Percentiles rank a stretch among this genome's conserved stretches.
Conservation (phyloP, 441 rosid genomes). For the Erodium texanum region DNA sequence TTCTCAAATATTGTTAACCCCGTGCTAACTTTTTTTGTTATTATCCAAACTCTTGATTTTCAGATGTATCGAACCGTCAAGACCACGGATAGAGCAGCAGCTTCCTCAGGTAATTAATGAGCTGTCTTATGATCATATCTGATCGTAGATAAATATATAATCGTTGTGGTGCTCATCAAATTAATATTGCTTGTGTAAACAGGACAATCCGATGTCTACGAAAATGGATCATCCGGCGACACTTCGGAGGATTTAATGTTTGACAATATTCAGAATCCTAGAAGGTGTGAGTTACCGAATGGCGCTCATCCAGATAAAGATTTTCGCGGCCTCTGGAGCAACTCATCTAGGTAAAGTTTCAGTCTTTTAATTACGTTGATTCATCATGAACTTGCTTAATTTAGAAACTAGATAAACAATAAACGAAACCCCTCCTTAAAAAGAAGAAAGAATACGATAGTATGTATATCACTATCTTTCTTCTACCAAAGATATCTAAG, state of each 20-base stretch:
- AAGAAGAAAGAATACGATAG: too few relatives aligned
- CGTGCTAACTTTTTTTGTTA: too few relatives aligned
- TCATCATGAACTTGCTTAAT: too few relatives aligned
- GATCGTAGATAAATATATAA: too few relatives aligned
- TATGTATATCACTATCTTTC: too few relatives aligned
- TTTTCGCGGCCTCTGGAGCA: conserved; percentile 58
- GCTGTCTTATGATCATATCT: too few relatives aligned
- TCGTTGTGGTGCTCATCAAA: background rate
- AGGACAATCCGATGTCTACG: background rate
- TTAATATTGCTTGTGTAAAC: background rate
- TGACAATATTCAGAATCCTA: background rate
- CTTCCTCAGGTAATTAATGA: conserved; percentile 52
- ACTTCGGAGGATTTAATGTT: background rate
- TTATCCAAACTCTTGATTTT: conserved; percentile 4
- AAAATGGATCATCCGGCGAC: background rate
- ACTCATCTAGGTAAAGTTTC: conserved; percentile 61
- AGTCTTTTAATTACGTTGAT: too few relatives aligned
- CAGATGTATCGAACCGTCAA: conserved; percentile 96
- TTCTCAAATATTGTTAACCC: too few relatives aligned
- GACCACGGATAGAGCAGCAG: conserved; percentile 82
- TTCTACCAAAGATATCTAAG: too few relatives aligned
- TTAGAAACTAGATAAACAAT: too few relatives aligned
- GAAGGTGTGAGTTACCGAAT: conserved; percentile 8
- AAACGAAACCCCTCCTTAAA: too few relatives aligned
- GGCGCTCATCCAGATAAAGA: conserved; percentile 34